These are phyloP conservation scores for Alternaria longipes DNA, from an alignment of 2,329 filamentous ascomycete species.

Conservation along the genomic window DNA sequence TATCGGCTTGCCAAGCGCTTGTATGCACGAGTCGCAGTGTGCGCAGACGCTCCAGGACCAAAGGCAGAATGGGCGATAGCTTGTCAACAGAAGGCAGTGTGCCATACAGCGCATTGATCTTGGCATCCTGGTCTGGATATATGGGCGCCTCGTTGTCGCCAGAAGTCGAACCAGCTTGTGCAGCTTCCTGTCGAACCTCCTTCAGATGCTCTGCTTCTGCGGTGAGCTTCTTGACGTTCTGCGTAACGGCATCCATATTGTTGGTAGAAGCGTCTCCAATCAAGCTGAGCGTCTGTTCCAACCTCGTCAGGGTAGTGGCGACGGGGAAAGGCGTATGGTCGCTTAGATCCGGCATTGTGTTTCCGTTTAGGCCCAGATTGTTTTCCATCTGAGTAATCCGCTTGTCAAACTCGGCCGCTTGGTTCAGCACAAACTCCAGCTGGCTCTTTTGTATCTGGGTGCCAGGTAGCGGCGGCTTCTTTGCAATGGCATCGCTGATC, in stretches of 20 bases:
- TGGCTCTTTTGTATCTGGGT: slow-evolving; percentile 45
- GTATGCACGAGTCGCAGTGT: slow-evolving; percentile 86
- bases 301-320: slow-evolving; percentile 79
- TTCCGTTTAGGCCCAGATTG: slow-evolving; percentile 78
- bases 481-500: slow-evolving; percentile 41
- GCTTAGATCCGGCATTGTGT: slow-evolving; percentile 70
- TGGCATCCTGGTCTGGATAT: slow-evolving; percentile 77
- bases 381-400: slow-evolving; percentile 82
- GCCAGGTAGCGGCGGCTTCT: slow-evolving; percentile 44
- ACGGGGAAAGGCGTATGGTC: slow-evolving; percentile 67
- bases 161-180: slow-evolving; percentile 18
- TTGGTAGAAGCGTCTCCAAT: slow-evolving; percentile 76
- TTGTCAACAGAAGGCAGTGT: slow-evolving; percentile 88
- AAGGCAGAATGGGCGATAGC: slow-evolving; percentile 83
- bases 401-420: slow-evolving; percentile 87
- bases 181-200: slow-evolving; percentile 55
- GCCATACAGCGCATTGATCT: slow-evolving; percentile 91
- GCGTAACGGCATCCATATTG: slow-evolving; percentile 75
- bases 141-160: slow-evolving; percentile 29
- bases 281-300: slow-evolving; percentile 82
- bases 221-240: slow-evolving; percentile 73
- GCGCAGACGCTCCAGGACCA: slow-evolving; percentile 83
- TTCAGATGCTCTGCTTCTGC: slow-evolving; percentile 77
- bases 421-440: slow-evolving; percentile 71
- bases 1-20: slow-evolving; percentile 82